phyloP scores from a whole-genome alignment of 1,284 basidiomycete species.

The Clitocybe nebularis region DNA sequence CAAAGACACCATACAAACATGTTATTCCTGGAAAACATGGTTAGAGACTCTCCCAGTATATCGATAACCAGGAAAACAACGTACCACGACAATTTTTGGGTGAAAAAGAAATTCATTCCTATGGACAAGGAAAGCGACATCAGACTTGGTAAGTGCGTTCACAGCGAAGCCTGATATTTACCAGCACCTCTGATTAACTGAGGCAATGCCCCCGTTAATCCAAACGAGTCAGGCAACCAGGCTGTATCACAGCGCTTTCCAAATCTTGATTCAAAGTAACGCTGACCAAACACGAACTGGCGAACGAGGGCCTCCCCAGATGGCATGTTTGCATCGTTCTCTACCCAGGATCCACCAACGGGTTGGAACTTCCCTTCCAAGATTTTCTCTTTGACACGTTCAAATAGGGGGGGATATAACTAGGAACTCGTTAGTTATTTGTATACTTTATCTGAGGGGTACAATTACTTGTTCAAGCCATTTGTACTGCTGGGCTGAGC shows the following conservation, averaged over 20 bases:
- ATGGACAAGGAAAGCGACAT: too few relatives aligned
- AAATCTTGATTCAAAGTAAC: conserved; percentile 84
- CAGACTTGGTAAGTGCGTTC: too few relatives aligned
- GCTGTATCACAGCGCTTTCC: conserved; percentile 77
- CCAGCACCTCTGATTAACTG: conserved; percentile 79
- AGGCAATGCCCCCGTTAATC: conserved; percentile 92
- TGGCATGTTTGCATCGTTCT: conserved; percentile 92
- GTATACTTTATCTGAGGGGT: background rate
- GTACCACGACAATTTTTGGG: conserved; percentile 88
- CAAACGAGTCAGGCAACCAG: conserved; percentile 91
- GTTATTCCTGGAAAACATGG: conserved; percentile 56
- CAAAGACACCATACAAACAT: conserved; percentile 40
- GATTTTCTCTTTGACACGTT: conserved; percentile 76
- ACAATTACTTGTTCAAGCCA: conserved; percentile 77
- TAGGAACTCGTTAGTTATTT: conserved; percentile 27
- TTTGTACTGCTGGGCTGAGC: conserved; percentile 93
- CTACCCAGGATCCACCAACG: conserved; percentile 85
- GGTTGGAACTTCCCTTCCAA: conserved; percentile 78
- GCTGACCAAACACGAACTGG: conserved; percentile 91
- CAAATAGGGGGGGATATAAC: conserved; percentile 87
- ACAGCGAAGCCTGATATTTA: too few relatives aligned
- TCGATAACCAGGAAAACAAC: conserved; percentile 21
- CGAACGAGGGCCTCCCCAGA: conserved; percentile 86
- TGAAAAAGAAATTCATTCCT: conserved; percentile 96
- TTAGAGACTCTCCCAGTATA: too few relatives aligned